These are phyloP conservation scores for Schizophyllum commune DNA, from an alignment of 1,284 basidiomycete genomes.

Conservation along the genomic window DNA sequence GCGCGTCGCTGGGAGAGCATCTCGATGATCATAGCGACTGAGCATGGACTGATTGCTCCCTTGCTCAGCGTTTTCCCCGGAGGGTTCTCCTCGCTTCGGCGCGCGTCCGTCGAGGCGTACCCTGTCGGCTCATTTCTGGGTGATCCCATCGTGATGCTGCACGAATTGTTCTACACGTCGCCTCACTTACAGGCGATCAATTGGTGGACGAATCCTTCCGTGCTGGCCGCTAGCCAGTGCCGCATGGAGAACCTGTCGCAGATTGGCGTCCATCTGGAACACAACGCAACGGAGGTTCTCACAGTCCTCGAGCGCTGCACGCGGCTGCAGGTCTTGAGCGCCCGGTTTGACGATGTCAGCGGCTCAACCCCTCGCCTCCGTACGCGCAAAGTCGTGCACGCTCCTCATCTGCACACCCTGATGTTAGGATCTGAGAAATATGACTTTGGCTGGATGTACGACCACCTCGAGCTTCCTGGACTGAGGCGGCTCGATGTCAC, in stretches of 20 bases:
- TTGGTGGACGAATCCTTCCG: neutral
- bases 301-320: neutral
- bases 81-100: neutral
- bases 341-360: neutral
- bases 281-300: neutral
- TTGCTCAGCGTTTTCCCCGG: neutral
- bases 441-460: too few species aligned
- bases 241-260: neutral
- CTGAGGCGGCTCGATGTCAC: too few species aligned
- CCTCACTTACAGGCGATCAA: neutral
- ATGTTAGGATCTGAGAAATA: too few species aligned
- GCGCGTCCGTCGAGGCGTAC: neutral
- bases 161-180: neutral
- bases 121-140: too few species aligned
- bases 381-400: too few species aligned
- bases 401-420: too few species aligned
- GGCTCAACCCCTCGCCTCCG: too few species aligned
- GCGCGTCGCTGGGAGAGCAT: neutral
- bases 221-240: neutral
- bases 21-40: neutral
- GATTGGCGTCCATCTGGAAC: neutral
- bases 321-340: neutral
- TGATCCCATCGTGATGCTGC: too few species aligned
- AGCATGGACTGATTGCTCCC: neutral
- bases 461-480: too few species aligned